Evolutionary conservation across 2,329 filamentous ascomycete genomes (phyloP).

Genomic region (Diaporthe sp.): DNA sequence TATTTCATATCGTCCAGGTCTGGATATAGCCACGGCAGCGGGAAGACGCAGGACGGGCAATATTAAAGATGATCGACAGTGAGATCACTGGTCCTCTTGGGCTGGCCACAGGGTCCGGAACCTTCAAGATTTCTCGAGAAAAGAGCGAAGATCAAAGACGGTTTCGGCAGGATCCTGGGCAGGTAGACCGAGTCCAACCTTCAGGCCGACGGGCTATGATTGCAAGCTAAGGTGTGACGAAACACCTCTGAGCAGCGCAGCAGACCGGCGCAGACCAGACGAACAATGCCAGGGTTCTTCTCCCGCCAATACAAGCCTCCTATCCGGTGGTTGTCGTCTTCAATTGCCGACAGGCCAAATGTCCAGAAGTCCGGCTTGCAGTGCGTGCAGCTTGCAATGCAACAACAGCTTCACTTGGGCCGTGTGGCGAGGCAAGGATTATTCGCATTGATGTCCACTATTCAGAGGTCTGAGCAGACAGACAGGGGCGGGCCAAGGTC

Average conservation of each 20-base stretch:
- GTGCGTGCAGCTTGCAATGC: neutral
- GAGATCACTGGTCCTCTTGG: neutral
- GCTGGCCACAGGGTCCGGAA: neutral
- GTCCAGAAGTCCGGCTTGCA: neutral
- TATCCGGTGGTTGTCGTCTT: neutral
- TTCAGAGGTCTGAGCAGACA: slow-evolving; percentile 10
- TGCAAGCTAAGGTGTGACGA: slow-evolving; percentile 33
- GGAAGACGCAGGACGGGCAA: neutral
- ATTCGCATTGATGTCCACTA: slow-evolving; percentile 18
- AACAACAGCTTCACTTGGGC: neutral
- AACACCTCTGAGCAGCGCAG: neutral
- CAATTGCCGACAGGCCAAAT: slow-evolving; percentile 2
- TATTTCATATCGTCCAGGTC: slow-evolving; percentile 11
- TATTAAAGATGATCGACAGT: neutral
- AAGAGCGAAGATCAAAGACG: neutral
- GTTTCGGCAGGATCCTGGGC: slow-evolving; percentile 34
- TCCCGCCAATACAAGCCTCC: neutral
- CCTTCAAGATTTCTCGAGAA: neutral
- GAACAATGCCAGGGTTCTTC: neutral
- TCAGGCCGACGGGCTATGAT: slow-evolving; percentile 15
- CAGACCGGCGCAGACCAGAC: slow-evolving; percentile 1
- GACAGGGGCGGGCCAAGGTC: neutral
- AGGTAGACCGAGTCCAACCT: neutral
- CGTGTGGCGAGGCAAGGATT: slow-evolving; percentile 7
- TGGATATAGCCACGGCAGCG: neutral